Base-by-base conservation (phyloP, 23 red algal genomes). In the Gracilaria caudata region DNA sequence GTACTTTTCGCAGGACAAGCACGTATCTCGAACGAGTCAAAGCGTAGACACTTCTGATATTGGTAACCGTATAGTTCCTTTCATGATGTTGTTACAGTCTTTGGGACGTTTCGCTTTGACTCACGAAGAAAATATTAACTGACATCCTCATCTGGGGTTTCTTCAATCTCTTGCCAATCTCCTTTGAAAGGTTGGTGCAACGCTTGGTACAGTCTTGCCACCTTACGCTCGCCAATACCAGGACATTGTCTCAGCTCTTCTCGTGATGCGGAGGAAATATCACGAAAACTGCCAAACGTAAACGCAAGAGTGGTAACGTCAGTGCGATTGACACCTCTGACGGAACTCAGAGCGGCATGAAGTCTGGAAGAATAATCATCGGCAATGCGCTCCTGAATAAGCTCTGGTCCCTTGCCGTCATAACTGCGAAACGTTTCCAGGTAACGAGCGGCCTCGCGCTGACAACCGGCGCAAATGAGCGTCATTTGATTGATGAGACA, bases 391-490 rank as follows among this genome's bases (percentile, higher is more conserved):
- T 79, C 85, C 58, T 92, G 79, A 57, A 98, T 89, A 13, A 58
- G 55, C 21, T 94, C 92, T 1, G 96, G 73, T 26, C 80, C 75
- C 72, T 94, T 98, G 12, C 81, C 77, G 49, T 98, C 96, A 40
- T 90, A 92, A 41, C 60, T 76, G n/a, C 86, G 65, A 64, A 94
- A 89, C 12, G 87, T 94, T 80, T 98, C 96, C 38, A 94, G 73
- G 37, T 91, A 91, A 29, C 91, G 44, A 33, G 92, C 96, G 0
- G 96, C 96, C 55, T 98, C 96, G 0, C 81, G 64, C 57, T 81
- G 33, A 81, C 33, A 82, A 40, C 87, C 86, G 10, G 92, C 84
- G 33, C 56, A 60, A 40, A 98, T 87, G 26, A 98, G 57, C 33
- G 92, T 98, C 73, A 98, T 60, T 23, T 84, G 82, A 57, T 76